Evolutionary conservation across 495 filamentous ascomycete species (phyloP), one percentile per base, ranked within the genome.

Genomic region (Extremus antarcticus): DNA sequence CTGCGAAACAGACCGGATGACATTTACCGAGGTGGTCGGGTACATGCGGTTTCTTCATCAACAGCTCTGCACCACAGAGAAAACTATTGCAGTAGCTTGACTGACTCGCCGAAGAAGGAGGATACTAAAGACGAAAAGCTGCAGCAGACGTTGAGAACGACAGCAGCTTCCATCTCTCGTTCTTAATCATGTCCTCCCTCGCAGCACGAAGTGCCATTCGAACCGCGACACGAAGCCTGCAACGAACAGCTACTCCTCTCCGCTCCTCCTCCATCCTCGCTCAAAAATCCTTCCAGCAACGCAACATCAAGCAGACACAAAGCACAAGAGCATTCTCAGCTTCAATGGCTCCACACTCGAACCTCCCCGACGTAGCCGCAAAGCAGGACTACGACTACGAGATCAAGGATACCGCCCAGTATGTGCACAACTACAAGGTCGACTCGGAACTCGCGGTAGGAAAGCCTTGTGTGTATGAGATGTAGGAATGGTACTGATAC

Each of bases 401-500:
- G 71, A 88, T 97, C 64, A 79, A 82, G 71, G 94, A 96, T 66
- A 92, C 97, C 75, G 91, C 92, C 21, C 78, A 76, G 69, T 98
- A 96, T 70, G 84, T 96, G 65, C 87, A 92, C 77, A 84, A 89
- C 65, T 92, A 90, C 71, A 80, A 88, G 50, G 83, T 97, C 67
- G 74, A 90, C 52, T 95, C 90, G 8, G 88, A 94, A 53, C 80
- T 98, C 63, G 92, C 92, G 68, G 92, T 48, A 47, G 0, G 22
- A 45, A 45, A 41, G 21, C 16, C 1, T 2, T 29, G 32, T 1
- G n/a, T 23, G 24, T 45, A 38, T 52, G 16, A 4, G 32, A 10
- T 16, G 25, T 51, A 19, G 29, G 13, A 35, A 4, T 7, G 13
- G 3, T 49, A 21, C 46, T 49, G 17, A 22, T 49, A 49, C 43